Evolutionary conservation across 73 alveolate species (phyloP).

Genomic region (Uronychia binucleata): DNA sequence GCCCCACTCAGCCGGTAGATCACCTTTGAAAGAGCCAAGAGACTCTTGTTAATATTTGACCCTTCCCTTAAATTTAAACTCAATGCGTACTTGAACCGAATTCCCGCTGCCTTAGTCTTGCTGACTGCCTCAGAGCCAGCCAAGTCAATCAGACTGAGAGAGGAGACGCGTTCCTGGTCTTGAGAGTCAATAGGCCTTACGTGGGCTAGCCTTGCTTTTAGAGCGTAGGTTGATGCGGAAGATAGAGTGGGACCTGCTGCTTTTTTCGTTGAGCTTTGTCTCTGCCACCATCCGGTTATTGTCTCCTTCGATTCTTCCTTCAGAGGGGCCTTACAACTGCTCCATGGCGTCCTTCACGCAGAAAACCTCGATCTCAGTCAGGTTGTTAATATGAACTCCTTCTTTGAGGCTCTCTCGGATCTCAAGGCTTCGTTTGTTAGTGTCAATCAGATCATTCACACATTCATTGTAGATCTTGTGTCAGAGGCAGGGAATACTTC

Average conservation of each 20-base stretch:
- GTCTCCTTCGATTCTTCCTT: slow-evolving; percentile 57
- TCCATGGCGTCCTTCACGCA: slow-evolving; percentile 68
- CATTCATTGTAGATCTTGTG: slow-evolving; percentile 78
- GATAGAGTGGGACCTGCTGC: slow-evolving; percentile 80
- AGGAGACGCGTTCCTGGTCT: slow-evolving; percentile 36
- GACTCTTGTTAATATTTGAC: slow-evolving; percentile 74
- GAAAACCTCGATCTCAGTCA: slow-evolving; percentile 68
- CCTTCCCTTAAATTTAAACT: slow-evolving; percentile 77
- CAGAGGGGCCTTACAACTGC: slow-evolving; percentile 29
- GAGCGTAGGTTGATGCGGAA: slow-evolving; percentile 71
- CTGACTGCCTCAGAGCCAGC: slow-evolving; percentile 97
- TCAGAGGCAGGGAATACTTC: slow-evolving; percentile 50
- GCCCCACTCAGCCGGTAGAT: slow-evolving; percentile 73
- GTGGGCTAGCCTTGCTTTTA: slow-evolving; percentile 54
- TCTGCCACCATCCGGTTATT: slow-evolving; percentile 78
- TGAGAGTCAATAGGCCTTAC: not conserved
- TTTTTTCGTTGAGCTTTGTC: slow-evolving; percentile 81
- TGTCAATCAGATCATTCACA: slow-evolving; percentile 80
- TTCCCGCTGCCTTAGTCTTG: slow-evolving; percentile 85
- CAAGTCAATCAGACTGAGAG: slow-evolving; percentile 87
- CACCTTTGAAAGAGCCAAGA: slow-evolving; percentile 80
- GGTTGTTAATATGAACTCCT: slow-evolving; percentile 78
- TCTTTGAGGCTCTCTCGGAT: slow-evolving; percentile 73
- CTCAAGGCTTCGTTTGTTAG: slow-evolving; percentile 71
- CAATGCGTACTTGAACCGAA: slow-evolving; percentile 44